Evolutionary conservation across 805 yeast species (phyloP), one percentile per base, ranked within the genome.

Genomic region (Spathaspora sp.): DNA sequence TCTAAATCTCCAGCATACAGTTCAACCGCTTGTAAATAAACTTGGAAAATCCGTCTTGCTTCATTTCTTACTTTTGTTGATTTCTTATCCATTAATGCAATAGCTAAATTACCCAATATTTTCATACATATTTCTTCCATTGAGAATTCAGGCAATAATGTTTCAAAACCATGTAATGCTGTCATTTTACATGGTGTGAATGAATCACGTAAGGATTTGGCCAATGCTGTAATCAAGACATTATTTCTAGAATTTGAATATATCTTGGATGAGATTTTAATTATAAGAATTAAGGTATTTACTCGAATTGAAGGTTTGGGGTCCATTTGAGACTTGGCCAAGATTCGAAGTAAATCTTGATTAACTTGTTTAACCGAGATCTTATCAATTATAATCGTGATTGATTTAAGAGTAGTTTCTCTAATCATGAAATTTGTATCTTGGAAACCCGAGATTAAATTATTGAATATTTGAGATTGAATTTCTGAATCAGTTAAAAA

Each of bases 161-260:
- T 73, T 42, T 80, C 82, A 55, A 93, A 80, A 0, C 97, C 96
- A 54, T 82, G 71, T 26, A 94, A 72, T 0, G 97, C 90, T 3
- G 86, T 87, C 61, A 85, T 65, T 56, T 94, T 79, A 12, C 96
- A 83, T 7, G 87, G 90, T 2, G 84, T 76, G 60, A 82, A 83
- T 0, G 92, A 79, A 66, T 93, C 99, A 59, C 84, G 85, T 45
- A 93, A 74, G 0, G 96, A 87, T 60, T 91, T 86, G 2, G 89
- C 80, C 59, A 88, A 86, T 0, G 97, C 98, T 1, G 97, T 90
- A 2, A 90, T 83, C 46, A 94, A 70, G 2, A 94, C 96, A 19
- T 83, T 84, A 9, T 89, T 76, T 52, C 92, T 77, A 3, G 87
- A 73, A 14, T 64, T 67, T 18, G 72, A 60, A 59, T 82, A 83